A percentile compares a stretch with the other conserved stretches of the same genome.
phyloP scores from a whole-genome alignment of 2,329 filamentous ascomycete species.

The Trichoderma citrinoviride region DNA sequence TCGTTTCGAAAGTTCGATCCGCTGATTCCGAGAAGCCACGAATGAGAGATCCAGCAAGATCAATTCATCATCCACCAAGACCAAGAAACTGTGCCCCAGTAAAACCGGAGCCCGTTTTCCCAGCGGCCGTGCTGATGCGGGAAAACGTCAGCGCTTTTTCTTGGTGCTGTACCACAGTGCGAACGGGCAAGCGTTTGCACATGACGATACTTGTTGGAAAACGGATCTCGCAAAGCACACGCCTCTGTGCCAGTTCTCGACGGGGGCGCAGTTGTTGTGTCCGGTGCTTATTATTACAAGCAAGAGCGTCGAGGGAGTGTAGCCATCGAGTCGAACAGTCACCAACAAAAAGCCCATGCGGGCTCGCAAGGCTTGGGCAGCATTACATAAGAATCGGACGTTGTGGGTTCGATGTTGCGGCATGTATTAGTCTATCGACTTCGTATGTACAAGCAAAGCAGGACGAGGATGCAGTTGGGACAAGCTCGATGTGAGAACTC shows the following conservation, averaged over 20 bases:
- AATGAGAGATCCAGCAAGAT: neutral
- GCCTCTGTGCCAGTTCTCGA: no score
- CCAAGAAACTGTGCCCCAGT: neutral
- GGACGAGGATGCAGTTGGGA: neutral
- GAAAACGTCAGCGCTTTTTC: neutral
- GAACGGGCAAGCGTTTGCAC: neutral
- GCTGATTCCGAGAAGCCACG: neutral
- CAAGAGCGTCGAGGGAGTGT: slow-evolving; percentile 11
- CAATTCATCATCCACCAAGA: neutral
- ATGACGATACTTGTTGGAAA: neutral
- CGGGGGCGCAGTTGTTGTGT: neutral
- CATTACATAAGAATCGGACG: slow-evolving; percentile 5
- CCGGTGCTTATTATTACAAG: neutral
- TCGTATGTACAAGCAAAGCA: neutral
- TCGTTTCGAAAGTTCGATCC: neutral
- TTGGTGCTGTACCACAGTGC: slow-evolving; percentile 1
- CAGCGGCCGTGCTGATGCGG: neutral
- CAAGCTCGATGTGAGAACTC: neutral
- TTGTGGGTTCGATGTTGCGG: neutral
- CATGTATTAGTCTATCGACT: neutral
- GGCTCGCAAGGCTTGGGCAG: neutral
- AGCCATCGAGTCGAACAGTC: neutral
- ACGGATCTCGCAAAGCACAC: no score
- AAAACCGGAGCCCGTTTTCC: neutral
- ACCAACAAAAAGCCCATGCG: neutral